phyloP scores from a whole-genome alignment of 371 early-diverging fungal genomes.

The Blyttiomyces sp. region DNA sequence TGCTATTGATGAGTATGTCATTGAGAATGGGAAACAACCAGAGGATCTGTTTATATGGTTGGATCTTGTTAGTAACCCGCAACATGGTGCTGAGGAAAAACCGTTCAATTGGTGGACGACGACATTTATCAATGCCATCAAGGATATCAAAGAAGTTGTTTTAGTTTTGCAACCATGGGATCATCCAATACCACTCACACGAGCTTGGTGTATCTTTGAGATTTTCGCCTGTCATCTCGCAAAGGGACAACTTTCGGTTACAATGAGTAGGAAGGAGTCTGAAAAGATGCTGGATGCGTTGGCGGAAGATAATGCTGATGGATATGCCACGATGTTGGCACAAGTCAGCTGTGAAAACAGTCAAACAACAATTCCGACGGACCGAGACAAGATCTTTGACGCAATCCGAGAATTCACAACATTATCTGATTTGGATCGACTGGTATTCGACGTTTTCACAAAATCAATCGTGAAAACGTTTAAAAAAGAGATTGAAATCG shows the following conservation, averaged over 20 bases:
- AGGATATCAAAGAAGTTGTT: constrained; percentile 14
- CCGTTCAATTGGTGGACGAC: constrained; percentile 20
- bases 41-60: constrained; percentile 15
- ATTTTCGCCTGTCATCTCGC: neutral
- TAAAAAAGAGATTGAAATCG: neutral
- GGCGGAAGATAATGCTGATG: neutral
- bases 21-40: too few relatives aligned
- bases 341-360: neutral
- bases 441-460: neutral
- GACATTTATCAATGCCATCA: constrained; percentile 13
- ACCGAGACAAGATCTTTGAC: constrained; percentile 1
- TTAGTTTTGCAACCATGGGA: constrained; percentile 26
- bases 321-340: neutral
- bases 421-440: neutral
- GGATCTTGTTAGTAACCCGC: constrained; percentile 20
- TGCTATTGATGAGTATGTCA: too few relatives aligned
- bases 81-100: constrained; percentile 2
- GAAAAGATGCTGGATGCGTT: neutral
- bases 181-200: constrained; percentile 19
- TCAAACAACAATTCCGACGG: neutral
- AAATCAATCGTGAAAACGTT: neutral
- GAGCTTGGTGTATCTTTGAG: constrained; percentile 21
- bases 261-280: neutral
- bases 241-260: constrained; percentile 3
- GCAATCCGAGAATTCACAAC: neutral